Base-by-base conservation (phyloP, 1,139 yeast species). In the Taphrina populina region DNA sequence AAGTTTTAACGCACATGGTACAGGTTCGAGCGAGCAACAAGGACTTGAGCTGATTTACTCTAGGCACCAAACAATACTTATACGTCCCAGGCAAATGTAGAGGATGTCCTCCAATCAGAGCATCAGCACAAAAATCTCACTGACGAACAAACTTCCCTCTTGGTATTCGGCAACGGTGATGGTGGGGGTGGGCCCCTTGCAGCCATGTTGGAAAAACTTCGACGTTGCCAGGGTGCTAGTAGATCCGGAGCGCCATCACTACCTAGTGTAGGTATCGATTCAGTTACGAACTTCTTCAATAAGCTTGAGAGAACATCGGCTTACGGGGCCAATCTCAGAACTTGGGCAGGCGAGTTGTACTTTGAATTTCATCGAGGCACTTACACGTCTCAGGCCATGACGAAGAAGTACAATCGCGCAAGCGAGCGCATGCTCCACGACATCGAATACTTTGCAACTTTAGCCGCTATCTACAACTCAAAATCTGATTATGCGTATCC, bases 111-210 rank as follows among this genome's bases (percentile, higher is more conserved):
- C 58, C 77, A 96, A 64, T 83, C 95, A 1, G 78, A 82, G 59
- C 73, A 73, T 35, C 92, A 88, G 65, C 95, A 92, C 71, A 85
- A 88, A 71, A 87, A 90, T 64, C 73, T 85, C 61, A 82, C 88
- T 58, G 80, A 81, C 63, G 90, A 84, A 52, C 92, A 87, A 56
- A 78, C 85, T 32, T 94, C 95, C 0, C 74, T 92, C 66, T 73
- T 92, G 66, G 74, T 88, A 55, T 92, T 80, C 65, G 98, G 98
- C 36, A 81, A 84, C 64, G 98, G 98, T 66, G 98, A 92, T 67
- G 98, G 98, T 64, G 98, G 98, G 61, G 97, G 97, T 62, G 98
- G 98, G 4, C 97, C 97, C 35, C 83, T 88, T 3, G 85, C 85
- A 41, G 95, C 85, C 66, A 90, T 88, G 95, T 67, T 92, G 61